Percentiles rank a stretch among this genome's conserved stretches.
These are phyloP conservation scores for Verticillium isaacii DNA, from an alignment of 2,329 filamentous ascomycete genomes.

Conservation along the genomic window DNA sequence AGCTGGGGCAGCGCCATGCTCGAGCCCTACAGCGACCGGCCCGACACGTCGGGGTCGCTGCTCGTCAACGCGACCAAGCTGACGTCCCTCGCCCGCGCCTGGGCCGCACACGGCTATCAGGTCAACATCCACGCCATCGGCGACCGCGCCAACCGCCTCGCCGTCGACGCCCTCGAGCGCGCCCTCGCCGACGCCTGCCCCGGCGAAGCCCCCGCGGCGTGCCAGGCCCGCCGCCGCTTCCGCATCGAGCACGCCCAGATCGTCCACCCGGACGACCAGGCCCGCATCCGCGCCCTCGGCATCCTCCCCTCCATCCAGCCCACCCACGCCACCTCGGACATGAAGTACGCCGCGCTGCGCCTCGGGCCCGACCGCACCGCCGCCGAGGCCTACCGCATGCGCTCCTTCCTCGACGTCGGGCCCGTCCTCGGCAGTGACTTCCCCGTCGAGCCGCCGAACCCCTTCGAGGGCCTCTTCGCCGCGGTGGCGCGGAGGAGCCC, in stretches of 20 bases:
- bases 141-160: slow-evolving; percentile 61
- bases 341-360: slow-evolving; percentile 58
- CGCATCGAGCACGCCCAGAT: slow-evolving; percentile 70
- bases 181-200: slow-evolving; percentile 52
- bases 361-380: slow-evolving; percentile 52
- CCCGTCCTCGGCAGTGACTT: slow-evolving; percentile 66
- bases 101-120: slow-evolving; percentile 59
- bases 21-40: slow-evolving; percentile 64
- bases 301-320: slow-evolving; percentile 68
- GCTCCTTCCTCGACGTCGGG: slow-evolving; percentile 46
- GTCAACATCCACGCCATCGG: slow-evolving; percentile 72
- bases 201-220: slow-evolving; percentile 33
- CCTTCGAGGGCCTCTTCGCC: slow-evolving; percentile 65
- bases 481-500: slow-evolving; percentile 59
- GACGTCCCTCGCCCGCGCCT: slow-evolving; percentile 46
- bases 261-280: slow-evolving; percentile 61
- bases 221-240: slow-evolving; percentile 53
- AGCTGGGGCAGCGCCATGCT: slow-evolving; percentile 69
- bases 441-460: slow-evolving; percentile 64
- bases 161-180: slow-evolving; percentile 57
- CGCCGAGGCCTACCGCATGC: slow-evolving; percentile 62
- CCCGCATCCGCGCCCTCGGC: slow-evolving; percentile 50
- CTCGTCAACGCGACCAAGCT: slow-evolving; percentile 61
- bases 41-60: slow-evolving; percentile 57
- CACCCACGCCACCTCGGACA: slow-evolving; percentile 68